phyloP scores from a whole-genome alignment of 805 yeast genomes.

The Tetrapisispora iriomotensis region DNA sequence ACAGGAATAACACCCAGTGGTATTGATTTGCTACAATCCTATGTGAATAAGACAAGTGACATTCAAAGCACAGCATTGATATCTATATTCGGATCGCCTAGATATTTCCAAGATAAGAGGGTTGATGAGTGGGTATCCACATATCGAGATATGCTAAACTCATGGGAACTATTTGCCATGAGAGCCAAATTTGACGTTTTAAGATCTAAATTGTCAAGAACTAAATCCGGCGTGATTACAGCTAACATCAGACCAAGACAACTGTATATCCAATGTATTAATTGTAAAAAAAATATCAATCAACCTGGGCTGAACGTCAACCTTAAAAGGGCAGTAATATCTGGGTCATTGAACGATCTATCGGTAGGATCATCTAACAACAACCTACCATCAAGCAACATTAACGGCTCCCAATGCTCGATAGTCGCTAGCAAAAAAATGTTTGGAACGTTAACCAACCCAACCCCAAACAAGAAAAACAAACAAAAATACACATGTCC shows the following conservation, averaged over 20 bases:
- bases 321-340: neutral
- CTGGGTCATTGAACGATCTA: neutral
- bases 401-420: neutral
- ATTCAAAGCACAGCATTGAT: conserved; percentile 86
- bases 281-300: conserved; percentile 69
- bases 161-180: conserved; percentile 69
- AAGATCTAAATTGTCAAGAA: conserved; percentile 53
- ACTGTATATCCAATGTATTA: conserved; percentile 67
- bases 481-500: conserved; percentile 44
- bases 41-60: conserved; percentile 81
- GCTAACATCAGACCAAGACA: conserved; percentile 55
- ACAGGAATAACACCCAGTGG: conserved; percentile 90
- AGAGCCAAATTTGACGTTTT: conserved; percentile 82
- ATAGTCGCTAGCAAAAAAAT: neutral
- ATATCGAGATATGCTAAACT: conserved; percentile 58
- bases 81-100: conserved; percentile 71
- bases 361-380: neutral
- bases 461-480: neutral
- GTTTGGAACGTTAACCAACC: neutral
- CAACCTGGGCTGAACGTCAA: conserved; percentile 6
- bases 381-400: neutral
- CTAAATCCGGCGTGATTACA: conserved; percentile 38
- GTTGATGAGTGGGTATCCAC: conserved; percentile 71
- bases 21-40: conserved; percentile 70
- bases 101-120: conserved; percentile 64